Evolutionary conservation across 805 yeast genomes (phyloP).

Genomic region (Wickerhamomyces queroliae): DNA sequence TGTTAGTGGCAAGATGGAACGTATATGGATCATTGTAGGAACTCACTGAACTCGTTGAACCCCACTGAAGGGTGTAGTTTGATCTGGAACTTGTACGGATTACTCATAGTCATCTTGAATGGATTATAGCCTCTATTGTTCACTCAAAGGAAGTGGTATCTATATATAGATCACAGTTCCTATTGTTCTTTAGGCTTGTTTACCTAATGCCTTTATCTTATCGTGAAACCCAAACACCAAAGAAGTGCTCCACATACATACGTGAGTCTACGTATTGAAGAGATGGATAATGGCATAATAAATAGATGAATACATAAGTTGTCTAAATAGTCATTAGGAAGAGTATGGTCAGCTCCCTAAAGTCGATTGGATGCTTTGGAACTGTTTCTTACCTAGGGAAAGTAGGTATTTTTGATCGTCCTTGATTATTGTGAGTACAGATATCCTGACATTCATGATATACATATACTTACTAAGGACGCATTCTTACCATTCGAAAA

Average conservation of each 20-base stretch:
- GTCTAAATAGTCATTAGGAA: too few species aligned
- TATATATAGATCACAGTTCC: too few species aligned
- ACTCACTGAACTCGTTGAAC: background rate
- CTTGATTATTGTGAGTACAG: background rate
- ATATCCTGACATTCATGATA: background rate
- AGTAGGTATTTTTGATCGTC: background rate
- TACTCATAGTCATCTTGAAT: background rate
- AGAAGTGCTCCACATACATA: background rate
- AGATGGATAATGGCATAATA: background rate
- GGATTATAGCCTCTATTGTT: background rate
- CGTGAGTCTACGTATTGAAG: background rate
- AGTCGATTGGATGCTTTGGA: background rate
- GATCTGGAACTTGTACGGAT: background rate
- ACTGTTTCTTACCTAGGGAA: background rate
- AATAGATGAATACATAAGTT: background rate
- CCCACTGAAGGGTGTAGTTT: background rate
- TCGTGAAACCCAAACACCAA: background rate
- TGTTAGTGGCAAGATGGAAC: conserved; percentile 23
- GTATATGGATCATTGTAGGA: background rate
- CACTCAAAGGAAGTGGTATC: background rate
- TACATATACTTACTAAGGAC: background rate
- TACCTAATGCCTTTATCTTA: too few species aligned
- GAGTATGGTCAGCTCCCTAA: too few species aligned
- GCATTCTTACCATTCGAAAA: background rate
- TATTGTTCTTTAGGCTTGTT: too few species aligned